Conservation (phyloP, 805 yeast genomes). For the Myxozyma monticola region DNA sequence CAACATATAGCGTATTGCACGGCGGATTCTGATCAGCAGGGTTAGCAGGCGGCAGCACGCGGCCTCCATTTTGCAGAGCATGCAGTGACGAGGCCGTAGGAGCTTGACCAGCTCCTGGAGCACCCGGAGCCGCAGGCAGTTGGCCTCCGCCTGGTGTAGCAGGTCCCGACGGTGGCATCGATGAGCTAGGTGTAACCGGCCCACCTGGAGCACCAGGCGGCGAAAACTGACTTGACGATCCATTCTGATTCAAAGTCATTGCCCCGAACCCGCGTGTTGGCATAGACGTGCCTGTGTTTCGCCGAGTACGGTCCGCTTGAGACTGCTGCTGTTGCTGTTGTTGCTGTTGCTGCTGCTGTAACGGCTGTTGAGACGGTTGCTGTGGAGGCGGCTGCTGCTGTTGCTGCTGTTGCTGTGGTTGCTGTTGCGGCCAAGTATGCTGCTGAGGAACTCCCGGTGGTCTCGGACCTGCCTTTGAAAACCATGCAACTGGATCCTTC, state of each 20-base stretch:
- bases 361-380: constrained; percentile 1
- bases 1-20: constrained; percentile 94
- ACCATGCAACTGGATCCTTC: constrained; percentile 36
- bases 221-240: background rate
- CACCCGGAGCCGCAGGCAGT: background rate
- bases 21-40: constrained; percentile 99
- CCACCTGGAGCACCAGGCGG: constrained; percentile 3
- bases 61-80: constrained; percentile 43
- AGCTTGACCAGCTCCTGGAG: constrained; percentile 2
- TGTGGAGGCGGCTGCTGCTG: constrained; percentile 11
- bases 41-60: constrained; percentile 61
- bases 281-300: constrained; percentile 3
- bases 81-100: constrained; percentile 34
- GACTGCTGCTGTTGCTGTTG: constrained; percentile 11
- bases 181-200: constrained; percentile 1
- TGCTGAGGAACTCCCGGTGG: background rate
- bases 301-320: constrained; percentile 11
- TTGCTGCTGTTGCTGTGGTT: constrained; percentile 10
- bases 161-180: constrained; percentile 5
- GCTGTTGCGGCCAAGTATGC: background rate
- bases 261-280: constrained; percentile 11
- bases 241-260: constrained; percentile 4
- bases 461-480: constrained; percentile 11
- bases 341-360: background rate
- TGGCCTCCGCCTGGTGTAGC: background rate